Conservation (phyloP, 805 yeast species). For the Starmera quercuum region DNA sequence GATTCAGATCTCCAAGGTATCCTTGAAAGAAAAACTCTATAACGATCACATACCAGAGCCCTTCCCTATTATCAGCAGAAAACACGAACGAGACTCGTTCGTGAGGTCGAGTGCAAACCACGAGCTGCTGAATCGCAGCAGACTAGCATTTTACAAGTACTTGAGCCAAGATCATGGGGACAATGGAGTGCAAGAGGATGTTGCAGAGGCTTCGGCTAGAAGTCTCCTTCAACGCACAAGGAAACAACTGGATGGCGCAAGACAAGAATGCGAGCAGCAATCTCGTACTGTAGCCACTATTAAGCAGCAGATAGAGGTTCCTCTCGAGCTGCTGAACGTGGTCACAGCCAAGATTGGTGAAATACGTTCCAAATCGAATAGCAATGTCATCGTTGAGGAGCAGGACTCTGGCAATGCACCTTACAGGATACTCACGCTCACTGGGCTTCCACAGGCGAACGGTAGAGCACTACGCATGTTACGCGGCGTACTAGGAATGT, state of each 20-base stretch:
- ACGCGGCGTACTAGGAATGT: neutral
- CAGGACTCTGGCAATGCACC: neutral
- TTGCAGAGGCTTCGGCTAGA: neutral
- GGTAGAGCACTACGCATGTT: slow-evolving; percentile 7
- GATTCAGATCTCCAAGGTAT: neutral
- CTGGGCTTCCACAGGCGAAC: slow-evolving; percentile 10
- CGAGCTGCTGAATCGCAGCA: slow-evolving; percentile 6
- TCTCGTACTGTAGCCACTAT: slow-evolving; percentile 2
- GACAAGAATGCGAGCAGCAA: slow-evolving; percentile 4
- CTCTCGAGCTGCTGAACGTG: slow-evolving; percentile 5
- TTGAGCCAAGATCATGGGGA: neutral
- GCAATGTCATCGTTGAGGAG: slow-evolving; percentile 13
- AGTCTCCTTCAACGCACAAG: neutral
- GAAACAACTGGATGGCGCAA: slow-evolving; percentile 5
- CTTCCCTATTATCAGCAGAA: slow-evolving; percentile 6
- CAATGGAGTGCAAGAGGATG: neutral
- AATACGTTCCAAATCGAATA: slow-evolving; percentile 10
- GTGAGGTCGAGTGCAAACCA: slow-evolving; percentile 7
- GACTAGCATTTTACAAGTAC: slow-evolving; percentile 1
- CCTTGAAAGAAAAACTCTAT: neutral
- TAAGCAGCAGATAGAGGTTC: slow-evolving; percentile 9
- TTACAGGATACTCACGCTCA: slow-evolving; percentile 7
- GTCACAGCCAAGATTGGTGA: slow-evolving; percentile 6
- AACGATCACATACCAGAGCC: slow-evolving; percentile 2
- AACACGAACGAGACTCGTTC: neutral